These are phyloP conservation scores for Lomentospora prolificans DNA, from an alignment of 2,329 filamentous ascomycete genomes.

Conservation along the genomic window DNA sequence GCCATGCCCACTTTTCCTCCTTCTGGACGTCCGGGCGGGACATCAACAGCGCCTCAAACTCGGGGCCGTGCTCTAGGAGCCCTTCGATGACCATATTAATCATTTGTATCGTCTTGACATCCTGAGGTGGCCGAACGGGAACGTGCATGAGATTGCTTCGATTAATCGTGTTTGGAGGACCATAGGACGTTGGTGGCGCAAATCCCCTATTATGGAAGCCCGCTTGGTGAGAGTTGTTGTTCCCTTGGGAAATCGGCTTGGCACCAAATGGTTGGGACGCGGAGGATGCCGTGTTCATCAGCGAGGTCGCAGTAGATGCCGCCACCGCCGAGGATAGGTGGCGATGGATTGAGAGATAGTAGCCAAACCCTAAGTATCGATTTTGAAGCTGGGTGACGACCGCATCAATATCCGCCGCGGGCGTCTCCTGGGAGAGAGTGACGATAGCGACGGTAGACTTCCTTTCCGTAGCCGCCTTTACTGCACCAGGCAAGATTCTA, in stretches of 20 bases:
- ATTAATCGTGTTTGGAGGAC: constrained; percentile 19
- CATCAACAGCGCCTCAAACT: constrained; percentile 91
- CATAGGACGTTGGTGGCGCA: constrained; percentile 67
- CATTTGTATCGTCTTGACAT: constrained; percentile 68
- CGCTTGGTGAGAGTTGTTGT: neutral
- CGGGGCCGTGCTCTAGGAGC: constrained; percentile 68
- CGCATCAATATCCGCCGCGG: constrained; percentile 73
- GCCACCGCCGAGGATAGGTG: constrained; percentile 70
- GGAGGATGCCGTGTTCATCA: constrained; percentile 29
- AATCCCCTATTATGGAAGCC: constrained; percentile 45
- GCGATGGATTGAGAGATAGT: constrained; percentile 68
- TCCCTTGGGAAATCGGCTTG: constrained; percentile 40
- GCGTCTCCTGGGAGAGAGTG: constrained; percentile 68
- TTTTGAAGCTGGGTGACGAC: constrained; percentile 72
- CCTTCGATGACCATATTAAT: constrained; percentile 84
- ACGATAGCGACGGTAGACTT: constrained; percentile 71
- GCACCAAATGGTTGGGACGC: constrained; percentile 68
- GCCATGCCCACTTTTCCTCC: constrained; percentile 87
- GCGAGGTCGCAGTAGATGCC: constrained; percentile 27
- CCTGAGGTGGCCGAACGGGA: constrained; percentile 63
- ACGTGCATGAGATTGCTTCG: constrained; percentile 46
- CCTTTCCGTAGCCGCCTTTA: constrained; percentile 45
- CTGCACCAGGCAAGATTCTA: constrained; percentile 53
- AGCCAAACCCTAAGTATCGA: constrained; percentile 75
- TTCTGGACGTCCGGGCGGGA: constrained; percentile 69